Conservation (phyloP, 2,329 filamentous ascomycete genomes). For the Septoria petroselini region DNA sequence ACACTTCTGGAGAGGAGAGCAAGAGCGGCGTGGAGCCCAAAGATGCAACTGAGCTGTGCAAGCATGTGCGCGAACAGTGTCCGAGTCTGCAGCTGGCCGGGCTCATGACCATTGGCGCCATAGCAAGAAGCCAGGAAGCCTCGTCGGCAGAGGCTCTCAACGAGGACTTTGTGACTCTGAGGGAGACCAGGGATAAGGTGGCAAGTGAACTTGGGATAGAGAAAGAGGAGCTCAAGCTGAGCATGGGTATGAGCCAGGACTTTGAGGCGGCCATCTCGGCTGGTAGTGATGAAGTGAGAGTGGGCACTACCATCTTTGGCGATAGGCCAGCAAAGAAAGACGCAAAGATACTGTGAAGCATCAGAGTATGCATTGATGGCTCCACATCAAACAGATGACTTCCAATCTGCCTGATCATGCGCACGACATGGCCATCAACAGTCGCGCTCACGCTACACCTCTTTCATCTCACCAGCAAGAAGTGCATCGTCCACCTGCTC, state of each 20-base stretch:
- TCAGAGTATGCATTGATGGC: too few relatives aligned
- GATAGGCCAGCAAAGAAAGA: conserved; percentile 74
- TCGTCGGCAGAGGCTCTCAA: conserved; percentile 75
- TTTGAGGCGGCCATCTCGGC: conserved; percentile 82
- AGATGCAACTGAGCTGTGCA: conserved; percentile 61
- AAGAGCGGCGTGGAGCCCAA: conserved; percentile 80
- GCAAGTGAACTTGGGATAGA: conserved; percentile 57
- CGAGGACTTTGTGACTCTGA: conserved; percentile 76
- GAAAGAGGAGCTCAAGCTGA: conserved; percentile 69
- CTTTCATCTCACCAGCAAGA: too few relatives aligned
- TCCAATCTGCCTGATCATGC: too few relatives aligned
- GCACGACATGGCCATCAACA: too few relatives aligned
- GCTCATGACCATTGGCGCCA: conserved; percentile 96
- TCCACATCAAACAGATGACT: too few relatives aligned
- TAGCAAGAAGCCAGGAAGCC: conserved; percentile 74
- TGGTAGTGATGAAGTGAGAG: conserved; percentile 84
- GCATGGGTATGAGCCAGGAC: conserved; percentile 98
- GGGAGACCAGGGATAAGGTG: conserved; percentile 68
- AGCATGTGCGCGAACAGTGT: conserved; percentile 66
- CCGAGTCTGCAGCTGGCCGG: conserved; percentile 72
- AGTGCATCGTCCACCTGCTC: too few relatives aligned
- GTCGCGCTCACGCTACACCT: too few relatives aligned
- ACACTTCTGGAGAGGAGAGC: conserved; percentile 81
- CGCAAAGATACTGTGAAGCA: conserved; percentile 60
- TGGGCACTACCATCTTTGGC: conserved; percentile 94